These are phyloP conservation scores for Boechera divaricarpa DNA, from an alignment of 345 rosid genomes.

Conservation along the genomic window DNA sequence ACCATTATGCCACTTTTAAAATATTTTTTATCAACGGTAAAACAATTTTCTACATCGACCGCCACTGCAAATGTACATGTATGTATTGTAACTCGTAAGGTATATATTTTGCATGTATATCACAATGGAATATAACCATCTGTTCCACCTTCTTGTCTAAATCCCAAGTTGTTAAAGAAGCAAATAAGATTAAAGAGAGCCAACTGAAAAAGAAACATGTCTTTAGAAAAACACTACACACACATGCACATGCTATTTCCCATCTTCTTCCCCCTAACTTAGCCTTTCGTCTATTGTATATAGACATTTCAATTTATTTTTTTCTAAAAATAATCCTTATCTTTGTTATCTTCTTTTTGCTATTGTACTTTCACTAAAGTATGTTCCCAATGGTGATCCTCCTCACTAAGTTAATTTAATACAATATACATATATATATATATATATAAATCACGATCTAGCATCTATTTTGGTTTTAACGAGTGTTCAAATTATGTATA, in stretches of 20 bases:
- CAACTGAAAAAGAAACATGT: conserved; percentile 30
- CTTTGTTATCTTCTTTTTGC: conserved; percentile 35
- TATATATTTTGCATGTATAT: not conserved
- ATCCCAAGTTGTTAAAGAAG: conserved; percentile 26
- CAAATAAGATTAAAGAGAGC: conserved; percentile 30
- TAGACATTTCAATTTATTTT: conserved; percentile 27
- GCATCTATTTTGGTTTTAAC: conserved; percentile 8
- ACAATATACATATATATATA: not conserved
- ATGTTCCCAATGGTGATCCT: conserved; percentile 40
- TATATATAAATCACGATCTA: not conserved
- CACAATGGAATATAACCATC: not conserved
- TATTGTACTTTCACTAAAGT: conserved; percentile 38
- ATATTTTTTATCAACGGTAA: not conserved
- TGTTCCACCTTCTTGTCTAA: conserved; percentile 16
- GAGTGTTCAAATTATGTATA: not conserved
- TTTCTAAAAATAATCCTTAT: not conserved
- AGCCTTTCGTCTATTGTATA: conserved; percentile 31
- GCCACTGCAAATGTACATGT: not conserved
- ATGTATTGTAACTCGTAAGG: not conserved
- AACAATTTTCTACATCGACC: not conserved
- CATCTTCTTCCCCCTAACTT: conserved; percentile 32
- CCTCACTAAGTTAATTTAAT: conserved; percentile 43
- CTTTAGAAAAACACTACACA: conserved; percentile 40
- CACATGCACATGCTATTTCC: conserved; percentile 42
- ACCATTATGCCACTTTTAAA: too few species aligned